phyloP scores from a whole-genome alignment of 129 eudicot species.

The Centaurea solstitialis region DNA sequence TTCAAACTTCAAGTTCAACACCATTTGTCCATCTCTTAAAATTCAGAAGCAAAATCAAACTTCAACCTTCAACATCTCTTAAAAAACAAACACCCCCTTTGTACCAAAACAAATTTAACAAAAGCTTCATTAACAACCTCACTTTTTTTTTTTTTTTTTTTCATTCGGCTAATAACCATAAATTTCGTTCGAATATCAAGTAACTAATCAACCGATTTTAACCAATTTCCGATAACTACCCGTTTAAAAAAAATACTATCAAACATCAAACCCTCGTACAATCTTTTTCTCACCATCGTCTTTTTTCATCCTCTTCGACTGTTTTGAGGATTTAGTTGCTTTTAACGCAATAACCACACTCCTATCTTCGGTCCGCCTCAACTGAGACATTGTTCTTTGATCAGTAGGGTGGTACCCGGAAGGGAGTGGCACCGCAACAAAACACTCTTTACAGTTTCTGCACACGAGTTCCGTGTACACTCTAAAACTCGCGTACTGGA shows the following conservation, averaged over 20 bases:
- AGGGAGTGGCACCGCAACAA: conserved; percentile 9
- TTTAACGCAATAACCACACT: conserved; percentile 25
- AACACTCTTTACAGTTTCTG: neutral
- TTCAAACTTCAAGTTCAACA: too few species aligned
- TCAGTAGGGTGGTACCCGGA: neutral
- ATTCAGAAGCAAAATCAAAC: too few species aligned
- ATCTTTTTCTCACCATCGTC: neutral
- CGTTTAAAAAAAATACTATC: too few species aligned
- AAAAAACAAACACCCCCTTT: too few species aligned
- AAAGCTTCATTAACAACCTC: too few species aligned
- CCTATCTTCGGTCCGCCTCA: neutral
- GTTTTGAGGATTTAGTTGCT: neutral
- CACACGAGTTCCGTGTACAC: neutral
- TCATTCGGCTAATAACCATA: neutral
- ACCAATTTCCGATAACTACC: too few species aligned
- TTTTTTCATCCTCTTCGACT: neutral
- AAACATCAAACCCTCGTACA: neutral
- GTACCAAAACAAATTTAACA: neutral
- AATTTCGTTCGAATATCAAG: neutral
- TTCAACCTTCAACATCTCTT: too few species aligned
- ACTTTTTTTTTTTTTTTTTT: too few species aligned
- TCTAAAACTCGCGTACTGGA: conserved; percentile 6
- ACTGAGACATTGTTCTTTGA: neutral
- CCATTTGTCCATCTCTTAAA: too few species aligned
- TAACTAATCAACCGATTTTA: neutral